Evolutionary conservation across 2,329 filamentous ascomycete species (phyloP).

Genomic region (Phialemonium atrogriseum): DNA sequence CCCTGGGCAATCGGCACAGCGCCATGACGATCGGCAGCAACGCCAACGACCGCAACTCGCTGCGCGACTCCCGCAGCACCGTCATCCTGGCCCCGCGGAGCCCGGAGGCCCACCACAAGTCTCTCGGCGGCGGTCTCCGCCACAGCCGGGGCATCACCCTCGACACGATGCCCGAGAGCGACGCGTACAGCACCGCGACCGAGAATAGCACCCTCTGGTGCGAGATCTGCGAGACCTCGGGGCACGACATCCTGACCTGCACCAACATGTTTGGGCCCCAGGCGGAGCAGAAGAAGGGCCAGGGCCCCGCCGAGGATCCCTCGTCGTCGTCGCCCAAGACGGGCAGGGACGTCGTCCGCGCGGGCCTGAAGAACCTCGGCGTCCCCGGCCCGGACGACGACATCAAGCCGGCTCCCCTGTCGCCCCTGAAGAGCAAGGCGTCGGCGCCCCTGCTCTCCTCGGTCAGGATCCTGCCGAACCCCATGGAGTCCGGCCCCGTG

Average conservation of each 20-base stretch:
- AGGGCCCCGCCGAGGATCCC: conserved; percentile 11
- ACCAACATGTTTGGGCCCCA: conserved; percentile 71
- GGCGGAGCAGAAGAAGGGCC: conserved; percentile 15
- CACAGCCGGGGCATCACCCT: conserved; percentile 44
- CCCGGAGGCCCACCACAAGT: conserved; percentile 37
- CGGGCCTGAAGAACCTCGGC: conserved; percentile 28
- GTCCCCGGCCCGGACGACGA: conserved; percentile 25
- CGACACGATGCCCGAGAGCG: conserved; percentile 64
- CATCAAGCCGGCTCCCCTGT: conserved; percentile 46
- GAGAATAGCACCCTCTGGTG: conserved; percentile 77
- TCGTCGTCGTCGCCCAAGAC: conserved; percentile 11
- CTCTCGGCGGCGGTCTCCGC: conserved; percentile 11
- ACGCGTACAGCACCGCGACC: conserved; percentile 60
- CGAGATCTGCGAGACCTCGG: conserved; percentile 87
- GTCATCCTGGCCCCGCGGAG: conserved; percentile 48
- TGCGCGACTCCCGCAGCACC: conserved; percentile 59
- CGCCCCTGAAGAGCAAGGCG: conserved; percentile 40
- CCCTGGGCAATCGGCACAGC: conserved; percentile 37
- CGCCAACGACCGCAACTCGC: conserved; percentile 44
- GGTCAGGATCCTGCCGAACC: conserved; percentile 47
- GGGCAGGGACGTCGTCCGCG: conserved; percentile 27
- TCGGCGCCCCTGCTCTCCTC: conserved; percentile 28
- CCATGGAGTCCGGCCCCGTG: conserved; percentile 58
- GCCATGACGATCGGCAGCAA: conserved; percentile 37
- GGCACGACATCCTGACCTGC: conserved; percentile 91